These are phyloP conservation scores for Zygoascus flipseniorum DNA, from an alignment of 805 yeast genomes.

Conservation along the genomic window DNA sequence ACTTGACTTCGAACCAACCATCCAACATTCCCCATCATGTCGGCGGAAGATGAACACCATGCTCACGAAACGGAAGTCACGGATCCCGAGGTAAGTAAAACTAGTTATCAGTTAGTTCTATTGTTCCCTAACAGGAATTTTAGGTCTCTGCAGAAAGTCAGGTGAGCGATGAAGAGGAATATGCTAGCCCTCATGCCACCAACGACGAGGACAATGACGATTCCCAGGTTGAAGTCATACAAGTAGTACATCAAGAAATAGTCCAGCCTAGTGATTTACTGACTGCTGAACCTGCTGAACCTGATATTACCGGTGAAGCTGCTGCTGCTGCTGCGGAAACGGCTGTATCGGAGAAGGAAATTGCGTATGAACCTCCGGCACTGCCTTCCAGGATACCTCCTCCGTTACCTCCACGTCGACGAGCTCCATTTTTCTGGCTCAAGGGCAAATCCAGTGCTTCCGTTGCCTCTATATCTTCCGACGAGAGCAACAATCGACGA, in stretches of 20 bases:
- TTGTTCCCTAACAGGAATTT: neutral
- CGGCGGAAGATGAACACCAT: neutral
- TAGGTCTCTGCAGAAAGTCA: neutral
- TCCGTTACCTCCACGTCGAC: constrained; percentile 25
- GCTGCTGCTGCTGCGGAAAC: neutral
- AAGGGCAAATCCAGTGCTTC: constrained; percentile 17
- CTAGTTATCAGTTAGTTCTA: too few species aligned
- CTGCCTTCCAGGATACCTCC: constrained; percentile 13
- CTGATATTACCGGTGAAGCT: neutral
- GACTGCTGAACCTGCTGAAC: neutral
- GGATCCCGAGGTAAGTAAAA: neutral
- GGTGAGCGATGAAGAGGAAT: neutral
- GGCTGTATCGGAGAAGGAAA: neutral
- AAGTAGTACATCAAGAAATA: neutral
- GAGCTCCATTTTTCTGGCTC: constrained; percentile 26
- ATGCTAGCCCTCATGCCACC: neutral
- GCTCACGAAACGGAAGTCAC: neutral
- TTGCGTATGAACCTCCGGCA: neutral
- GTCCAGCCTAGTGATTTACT: neutral
- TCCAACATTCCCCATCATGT: neutral
- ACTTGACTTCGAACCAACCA: neutral
- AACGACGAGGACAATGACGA: neutral
- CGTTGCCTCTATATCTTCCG: constrained; percentile 6
- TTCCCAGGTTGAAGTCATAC: neutral
- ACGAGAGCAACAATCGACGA: neutral